Conservation (phyloP, 192 early-diverging fungal genomes). For the Entomortierella parvispora region DNA sequence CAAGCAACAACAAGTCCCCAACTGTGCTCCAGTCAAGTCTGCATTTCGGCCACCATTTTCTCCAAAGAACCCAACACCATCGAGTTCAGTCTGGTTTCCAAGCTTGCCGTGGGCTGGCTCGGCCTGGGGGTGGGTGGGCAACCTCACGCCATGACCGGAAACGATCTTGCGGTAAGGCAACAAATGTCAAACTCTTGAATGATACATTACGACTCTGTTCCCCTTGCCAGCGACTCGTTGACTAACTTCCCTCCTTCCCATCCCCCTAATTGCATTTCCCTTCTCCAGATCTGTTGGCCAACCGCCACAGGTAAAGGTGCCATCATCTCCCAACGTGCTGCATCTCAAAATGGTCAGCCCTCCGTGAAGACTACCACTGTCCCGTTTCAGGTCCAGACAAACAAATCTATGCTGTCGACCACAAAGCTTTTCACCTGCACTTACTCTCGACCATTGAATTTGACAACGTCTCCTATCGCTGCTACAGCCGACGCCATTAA, state of each 20-base stretch:
- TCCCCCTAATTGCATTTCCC: background rate
- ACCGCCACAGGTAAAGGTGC: constrained; percentile 7
- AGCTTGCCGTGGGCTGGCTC: constrained; percentile 26
- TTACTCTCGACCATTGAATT: constrained; percentile 24
- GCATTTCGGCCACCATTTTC: constrained; percentile 42
- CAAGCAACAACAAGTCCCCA: constrained; percentile 2
- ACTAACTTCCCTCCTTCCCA: background rate
- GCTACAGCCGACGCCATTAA: constrained; percentile 10
- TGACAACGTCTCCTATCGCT: constrained; percentile 13
- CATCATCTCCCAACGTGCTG: constrained; percentile 28
- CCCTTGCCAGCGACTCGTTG: background rate
- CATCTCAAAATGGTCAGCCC: constrained; percentile 14
- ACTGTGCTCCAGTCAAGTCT: constrained; percentile 27
- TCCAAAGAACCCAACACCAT: constrained; percentile 36
- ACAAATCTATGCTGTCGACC: constrained; percentile 14
- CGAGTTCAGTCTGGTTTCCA: constrained; percentile 31
- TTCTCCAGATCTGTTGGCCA: constrained; percentile 37
- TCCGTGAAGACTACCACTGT: background rate
- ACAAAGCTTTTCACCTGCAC: constrained; percentile 28
- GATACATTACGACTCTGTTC: too few relatives aligned
- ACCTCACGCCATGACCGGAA: constrained; percentile 16
- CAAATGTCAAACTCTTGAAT: background rate
- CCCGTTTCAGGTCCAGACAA: constrained; percentile 10
- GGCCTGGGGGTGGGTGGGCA: constrained; percentile 38
- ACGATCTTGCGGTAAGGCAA: constrained; percentile 40